These are phyloP conservation scores for Phytophthora pisi DNA, from an alignment of 352 stramenopile genomes.

Conservation along the genomic window DNA sequence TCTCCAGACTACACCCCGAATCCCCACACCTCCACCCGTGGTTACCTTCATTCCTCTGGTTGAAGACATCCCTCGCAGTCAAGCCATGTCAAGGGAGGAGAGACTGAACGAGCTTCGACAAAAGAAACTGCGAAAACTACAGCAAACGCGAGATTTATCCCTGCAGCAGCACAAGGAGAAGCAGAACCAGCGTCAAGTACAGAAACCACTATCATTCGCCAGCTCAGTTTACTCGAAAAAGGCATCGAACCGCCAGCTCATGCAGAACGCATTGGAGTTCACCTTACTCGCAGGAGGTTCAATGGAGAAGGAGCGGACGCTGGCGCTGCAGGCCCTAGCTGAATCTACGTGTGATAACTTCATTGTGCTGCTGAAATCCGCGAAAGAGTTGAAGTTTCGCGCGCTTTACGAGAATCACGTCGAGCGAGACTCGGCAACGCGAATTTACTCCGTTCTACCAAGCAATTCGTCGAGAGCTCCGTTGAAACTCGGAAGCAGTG, in stretches of 20 bases:
- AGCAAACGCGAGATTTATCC: constrained; percentile 46
- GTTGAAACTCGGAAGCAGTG: constrained; percentile 27
- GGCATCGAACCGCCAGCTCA: constrained; percentile 69
- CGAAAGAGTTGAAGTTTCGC: constrained; percentile 77
- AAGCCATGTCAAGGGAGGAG: constrained; percentile 23
- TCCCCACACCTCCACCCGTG: constrained; percentile 3
- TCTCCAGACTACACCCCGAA: not conserved
- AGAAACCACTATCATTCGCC: constrained; percentile 16
- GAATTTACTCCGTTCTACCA: constrained; percentile 49
- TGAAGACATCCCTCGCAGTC: constrained; percentile 1
- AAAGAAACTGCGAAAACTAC: constrained; percentile 70
- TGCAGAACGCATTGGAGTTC: constrained; percentile 85
- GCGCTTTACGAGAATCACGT: constrained; percentile 73
- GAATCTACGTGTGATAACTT: constrained; percentile 71
- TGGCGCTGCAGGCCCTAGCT: constrained; percentile 49
- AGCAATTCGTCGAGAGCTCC: constrained; percentile 34
- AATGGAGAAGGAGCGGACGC: constrained; percentile 57
- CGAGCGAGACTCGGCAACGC: constrained; percentile 43
- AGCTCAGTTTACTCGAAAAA: constrained; percentile 34
- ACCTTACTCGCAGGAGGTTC: constrained; percentile 71
- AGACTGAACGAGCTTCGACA: constrained; percentile 56
- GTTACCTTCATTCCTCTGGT: constrained; percentile 24
- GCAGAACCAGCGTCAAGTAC: constrained; percentile 18
- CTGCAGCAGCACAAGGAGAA: constrained; percentile 42
- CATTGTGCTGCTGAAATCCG: constrained; percentile 74